Evolutionary conservation across 83 land plant species (phyloP).

Genomic region (Picea mariana): DNA sequence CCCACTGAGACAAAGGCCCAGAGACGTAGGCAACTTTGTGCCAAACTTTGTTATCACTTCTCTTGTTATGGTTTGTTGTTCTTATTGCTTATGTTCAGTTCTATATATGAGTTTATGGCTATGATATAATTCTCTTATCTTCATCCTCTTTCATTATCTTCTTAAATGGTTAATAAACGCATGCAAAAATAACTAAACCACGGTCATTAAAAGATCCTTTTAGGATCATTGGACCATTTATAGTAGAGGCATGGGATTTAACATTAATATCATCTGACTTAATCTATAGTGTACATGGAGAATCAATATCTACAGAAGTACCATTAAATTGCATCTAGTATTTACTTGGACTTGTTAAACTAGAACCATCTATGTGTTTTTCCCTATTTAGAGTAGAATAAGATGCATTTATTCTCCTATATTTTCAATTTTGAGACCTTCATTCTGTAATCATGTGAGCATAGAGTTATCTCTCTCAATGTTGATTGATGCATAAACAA

Average conservation of each 20-base stretch:
- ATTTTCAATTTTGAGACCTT: background rate
- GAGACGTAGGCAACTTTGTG: no score
- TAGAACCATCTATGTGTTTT: background rate
- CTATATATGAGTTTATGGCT: no score
- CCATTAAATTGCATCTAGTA: background rate
- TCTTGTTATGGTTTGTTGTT: no score
- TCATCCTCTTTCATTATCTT: no score
- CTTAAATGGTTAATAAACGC: background rate
- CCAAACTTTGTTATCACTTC: no score
- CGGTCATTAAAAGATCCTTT: background rate
- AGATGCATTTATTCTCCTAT: background rate
- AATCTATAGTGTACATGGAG: conserved; percentile 4
- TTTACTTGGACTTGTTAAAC: background rate
- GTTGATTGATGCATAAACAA: background rate
- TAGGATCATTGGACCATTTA: no score
- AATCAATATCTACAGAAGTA: background rate
- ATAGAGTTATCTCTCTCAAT: background rate
- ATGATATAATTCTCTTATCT: no score
- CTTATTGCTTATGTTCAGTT: no score
- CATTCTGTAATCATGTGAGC: background rate
- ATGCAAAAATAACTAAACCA: background rate
- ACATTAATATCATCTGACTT: no score
- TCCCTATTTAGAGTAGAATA: background rate
- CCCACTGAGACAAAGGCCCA: no score
- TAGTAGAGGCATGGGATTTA: no score